Conservation (phyloP, 1,284 basidiomycete genomes). For the Rhizoctonia solani region DNA sequence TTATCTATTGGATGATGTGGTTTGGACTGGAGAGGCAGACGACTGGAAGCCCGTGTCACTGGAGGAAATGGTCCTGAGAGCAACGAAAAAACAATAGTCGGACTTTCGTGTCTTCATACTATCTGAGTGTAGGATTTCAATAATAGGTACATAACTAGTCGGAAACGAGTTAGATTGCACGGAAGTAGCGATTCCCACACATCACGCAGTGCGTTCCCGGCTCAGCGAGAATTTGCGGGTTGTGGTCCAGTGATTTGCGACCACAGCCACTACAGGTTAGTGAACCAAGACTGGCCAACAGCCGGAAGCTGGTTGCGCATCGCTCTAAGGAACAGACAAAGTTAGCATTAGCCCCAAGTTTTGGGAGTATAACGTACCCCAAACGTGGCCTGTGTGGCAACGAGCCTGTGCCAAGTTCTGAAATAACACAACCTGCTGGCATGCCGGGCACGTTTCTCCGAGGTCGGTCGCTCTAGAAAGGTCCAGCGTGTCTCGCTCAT, state of each 20-base stretch:
- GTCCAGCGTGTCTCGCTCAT: neutral
- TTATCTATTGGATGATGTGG: slow-evolving; percentile 86
- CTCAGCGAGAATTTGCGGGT: slow-evolving; percentile 4
- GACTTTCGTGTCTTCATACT: neutral
- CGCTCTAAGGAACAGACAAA: slow-evolving; percentile 16
- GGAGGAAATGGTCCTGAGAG: slow-evolving; percentile 71
- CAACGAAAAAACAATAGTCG: slow-evolving; percentile 44
- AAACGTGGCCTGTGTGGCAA: slow-evolving; percentile 22
- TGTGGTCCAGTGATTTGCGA: slow-evolving; percentile 16
- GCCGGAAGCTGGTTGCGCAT: slow-evolving; percentile 22
- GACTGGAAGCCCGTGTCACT: slow-evolving; percentile 65
- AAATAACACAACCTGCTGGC: slow-evolving; percentile 5
- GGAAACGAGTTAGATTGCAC: slow-evolving; percentile 3
- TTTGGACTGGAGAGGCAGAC: slow-evolving; percentile 69
- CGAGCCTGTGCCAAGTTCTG: slow-evolving; percentile 19
- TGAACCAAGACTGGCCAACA: slow-evolving; percentile 16
- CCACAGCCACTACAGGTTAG: slow-evolving; percentile 26
- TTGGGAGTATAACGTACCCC: neutral
- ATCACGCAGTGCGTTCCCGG: slow-evolving; percentile 22
- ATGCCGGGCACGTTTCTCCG: slow-evolving; percentile 25
- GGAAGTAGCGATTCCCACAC: slow-evolving; percentile 28
- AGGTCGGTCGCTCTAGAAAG: neutral
- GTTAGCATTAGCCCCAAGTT: neutral
- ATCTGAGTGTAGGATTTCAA: neutral
- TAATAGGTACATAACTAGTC: neutral